Percentiles rank a stretch among this genome's conserved stretches.
Conservation (phyloP, 2,329 filamentous ascomycete genomes). For the Diaporthe vexans region DNA sequence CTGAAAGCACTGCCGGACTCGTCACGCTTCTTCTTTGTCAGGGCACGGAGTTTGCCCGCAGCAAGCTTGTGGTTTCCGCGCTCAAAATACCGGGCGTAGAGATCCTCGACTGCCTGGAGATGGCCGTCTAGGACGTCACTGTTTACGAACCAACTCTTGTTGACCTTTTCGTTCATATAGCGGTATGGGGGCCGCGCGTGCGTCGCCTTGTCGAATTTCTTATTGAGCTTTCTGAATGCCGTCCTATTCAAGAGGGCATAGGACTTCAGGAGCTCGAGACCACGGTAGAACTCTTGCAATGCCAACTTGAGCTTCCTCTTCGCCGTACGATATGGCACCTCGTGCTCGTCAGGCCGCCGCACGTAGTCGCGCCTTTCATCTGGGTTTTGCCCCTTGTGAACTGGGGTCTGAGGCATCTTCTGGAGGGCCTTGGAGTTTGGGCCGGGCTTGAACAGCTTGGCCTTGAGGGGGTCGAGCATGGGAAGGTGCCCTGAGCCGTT, state of each 20-base stretch:
- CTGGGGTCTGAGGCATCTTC: conserved; percentile 66
- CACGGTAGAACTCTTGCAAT: conserved; percentile 92
- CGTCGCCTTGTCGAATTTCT: conserved; percentile 96
- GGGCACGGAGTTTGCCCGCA: conserved; percentile 85
- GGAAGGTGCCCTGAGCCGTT: conserved; percentile 54
- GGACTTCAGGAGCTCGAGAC: conserved; percentile 90
- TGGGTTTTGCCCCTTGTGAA: conserved; percentile 49
- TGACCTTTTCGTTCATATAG: conserved; percentile 94
- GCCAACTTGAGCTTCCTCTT: conserved; percentile 94
- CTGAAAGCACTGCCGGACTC: conserved; percentile 71
- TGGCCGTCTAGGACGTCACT: conserved; percentile 87
- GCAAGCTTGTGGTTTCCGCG: conserved; percentile 93
- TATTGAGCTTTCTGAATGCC: conserved; percentile 97
- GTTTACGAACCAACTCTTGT: conserved; percentile 90
- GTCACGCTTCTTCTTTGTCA: conserved; percentile 70
- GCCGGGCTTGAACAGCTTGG: conserved; percentile 67
- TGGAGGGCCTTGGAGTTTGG: conserved; percentile 73
- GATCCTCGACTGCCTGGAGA: conserved; percentile 85
- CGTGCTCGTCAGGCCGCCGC: conserved; percentile 64
- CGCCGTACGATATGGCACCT: conserved; percentile 86
- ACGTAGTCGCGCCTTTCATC: conserved; percentile 64
- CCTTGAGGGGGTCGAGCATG: conserved; percentile 64
- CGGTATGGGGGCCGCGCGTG: conserved; percentile 81
- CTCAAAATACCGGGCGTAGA: conserved; percentile 96
- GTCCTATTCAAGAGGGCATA: conserved; percentile 92